Evolutionary conservation across 306 rosid species (phyloP), one percentile per base, ranked within the genome.

Genomic region (Elaeagnus macrophylla): DNA sequence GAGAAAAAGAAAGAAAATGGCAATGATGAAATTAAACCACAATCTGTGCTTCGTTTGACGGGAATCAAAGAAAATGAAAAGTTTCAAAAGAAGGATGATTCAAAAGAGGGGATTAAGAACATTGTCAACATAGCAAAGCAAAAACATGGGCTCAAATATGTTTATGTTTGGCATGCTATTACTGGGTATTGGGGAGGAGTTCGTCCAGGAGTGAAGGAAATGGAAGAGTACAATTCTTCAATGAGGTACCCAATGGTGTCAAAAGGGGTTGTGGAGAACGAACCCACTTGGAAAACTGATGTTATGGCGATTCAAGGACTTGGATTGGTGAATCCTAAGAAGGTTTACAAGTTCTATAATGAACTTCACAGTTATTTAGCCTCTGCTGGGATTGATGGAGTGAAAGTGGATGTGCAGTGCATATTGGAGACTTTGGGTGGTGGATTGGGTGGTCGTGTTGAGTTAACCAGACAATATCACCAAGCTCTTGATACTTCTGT

Each of bases 141-240:
- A 19, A 80, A 78, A 12, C 77, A 79, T 17, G 89, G 79, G 12
- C 11, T 91, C 54, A 78, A 82, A 20, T 74, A 76, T 6, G 97
- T 86, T 12, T 91, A 86, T 38, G 95, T 91, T 0, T 91, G 97
- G 97, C 97, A 91, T 61, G 96, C 97, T 0, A 86, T 91, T 1
- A 91, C 91, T 0, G 97, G 97, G 0, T 91, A 91, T 48, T 91
- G 97, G 97, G 97, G 97, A 3, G 97, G 97, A 17, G 93, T 91
- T 39, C 56, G 75, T 0, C 86, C 96, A 0, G 95, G 84, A 0
- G 80, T 53, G 56, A 73, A 81, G 74, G 95, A 83, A 15, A 75
- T 79, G 79, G 85, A 79, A 52, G 86, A 80, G 15, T 91, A 72
- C 47, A 85, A 61, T 14, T 71, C 93, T 3, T 57, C 42, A 51